Evolutionary conservation across 2,329 filamentous ascomycete genomes (phyloP).

Genomic region (Fusarium vanettenii): DNA sequence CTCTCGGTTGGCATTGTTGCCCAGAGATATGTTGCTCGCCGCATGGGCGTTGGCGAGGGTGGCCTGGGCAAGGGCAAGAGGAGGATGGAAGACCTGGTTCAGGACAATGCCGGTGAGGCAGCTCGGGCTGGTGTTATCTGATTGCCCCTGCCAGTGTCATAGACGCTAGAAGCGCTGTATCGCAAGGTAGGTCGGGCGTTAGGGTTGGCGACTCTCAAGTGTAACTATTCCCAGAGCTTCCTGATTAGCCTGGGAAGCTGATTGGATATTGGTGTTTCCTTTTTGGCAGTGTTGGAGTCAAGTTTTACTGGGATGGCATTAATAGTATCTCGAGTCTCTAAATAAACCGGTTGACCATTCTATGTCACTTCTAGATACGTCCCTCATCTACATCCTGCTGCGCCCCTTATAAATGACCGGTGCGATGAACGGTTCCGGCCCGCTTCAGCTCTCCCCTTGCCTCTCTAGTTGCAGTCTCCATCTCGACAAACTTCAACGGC

Average conservation of each 20-base stretch:
- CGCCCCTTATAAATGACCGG: constrained; percentile 6
- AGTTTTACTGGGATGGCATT: constrained; percentile 18
- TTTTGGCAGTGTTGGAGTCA: constrained; percentile 16
- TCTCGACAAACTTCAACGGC: constrained; percentile 67
- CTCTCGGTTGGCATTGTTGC: constrained; percentile 87
- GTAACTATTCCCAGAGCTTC: constrained; percentile 29
- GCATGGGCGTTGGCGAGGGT: constrained; percentile 96
- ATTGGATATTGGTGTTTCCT: constrained; percentile 32
- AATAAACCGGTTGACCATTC: not conserved
- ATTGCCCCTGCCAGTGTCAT: constrained; percentile 10
- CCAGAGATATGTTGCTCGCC: constrained; percentile 91
- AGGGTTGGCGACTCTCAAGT: constrained; percentile 30
- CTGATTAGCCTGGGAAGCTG: constrained; percentile 16
- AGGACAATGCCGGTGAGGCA: constrained; percentile 69
- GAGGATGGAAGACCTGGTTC: constrained; percentile 65
- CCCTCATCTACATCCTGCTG: not conserved
- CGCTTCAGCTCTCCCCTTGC: constrained; percentile 58
- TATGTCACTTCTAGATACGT: not conserved
- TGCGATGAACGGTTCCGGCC: constrained; percentile 45
- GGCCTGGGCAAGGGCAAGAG: constrained; percentile 71
- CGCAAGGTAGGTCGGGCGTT: constrained; percentile 40
- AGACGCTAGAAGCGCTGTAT: constrained; percentile 19
- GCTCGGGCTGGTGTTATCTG: constrained; percentile 68
- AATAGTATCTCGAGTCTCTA: not conserved
- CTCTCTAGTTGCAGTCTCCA: constrained; percentile 62